Conservation (phyloP, 352 stramenopile genomes). For the Elongisporangium undulatum region DNA sequence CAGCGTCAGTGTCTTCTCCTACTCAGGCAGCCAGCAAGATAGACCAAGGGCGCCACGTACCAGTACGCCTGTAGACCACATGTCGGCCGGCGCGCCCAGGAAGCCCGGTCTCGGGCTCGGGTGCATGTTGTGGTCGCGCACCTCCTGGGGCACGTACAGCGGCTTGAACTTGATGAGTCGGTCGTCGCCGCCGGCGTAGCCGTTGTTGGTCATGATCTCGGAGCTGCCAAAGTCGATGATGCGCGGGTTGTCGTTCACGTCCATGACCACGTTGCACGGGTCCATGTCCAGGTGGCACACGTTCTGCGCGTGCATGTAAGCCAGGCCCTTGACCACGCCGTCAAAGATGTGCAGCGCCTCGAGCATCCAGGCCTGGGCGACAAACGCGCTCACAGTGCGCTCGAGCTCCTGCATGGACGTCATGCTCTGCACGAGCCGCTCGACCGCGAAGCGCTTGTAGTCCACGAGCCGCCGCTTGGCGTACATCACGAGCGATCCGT, state of each 20-base stretch:
- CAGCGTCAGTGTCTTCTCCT: slow-evolving; percentile 3
- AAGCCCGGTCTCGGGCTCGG: slow-evolving; percentile 53
- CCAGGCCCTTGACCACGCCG: slow-evolving; percentile 58
- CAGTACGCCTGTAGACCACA: slow-evolving; percentile 76
- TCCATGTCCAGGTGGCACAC: slow-evolving; percentile 81
- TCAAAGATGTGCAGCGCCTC: slow-evolving; percentile 64
- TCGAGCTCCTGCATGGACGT: slow-evolving; percentile 42
- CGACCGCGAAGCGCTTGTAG: slow-evolving; percentile 63
- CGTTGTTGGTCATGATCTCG: slow-evolving; percentile 69
- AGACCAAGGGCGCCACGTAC: slow-evolving; percentile 24
- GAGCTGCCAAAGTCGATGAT: slow-evolving; percentile 83
- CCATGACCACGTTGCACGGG: slow-evolving; percentile 76
- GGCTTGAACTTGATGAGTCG: slow-evolving; percentile 78
- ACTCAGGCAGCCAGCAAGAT: background rate
- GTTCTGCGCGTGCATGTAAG: slow-evolving; percentile 77
- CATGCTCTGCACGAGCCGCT: slow-evolving; percentile 47
- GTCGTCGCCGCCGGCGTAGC: slow-evolving; percentile 41
- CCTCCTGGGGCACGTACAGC: slow-evolving; percentile 66
- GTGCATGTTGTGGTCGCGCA: slow-evolving; percentile 59
- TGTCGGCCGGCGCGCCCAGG: slow-evolving; percentile 62
- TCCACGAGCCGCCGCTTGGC: slow-evolving; percentile 57
- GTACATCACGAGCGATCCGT: slow-evolving; percentile 66
- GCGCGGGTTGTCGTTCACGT: slow-evolving; percentile 37
- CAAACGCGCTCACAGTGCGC: slow-evolving; percentile 46
- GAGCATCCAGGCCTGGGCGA: slow-evolving; percentile 66